Percentiles rank a stretch among this genome's conserved stretches.
Evolutionary conservation across 192 early-diverging fungal genomes (phyloP).

Genomic region (Linnemannia hyalina): DNA sequence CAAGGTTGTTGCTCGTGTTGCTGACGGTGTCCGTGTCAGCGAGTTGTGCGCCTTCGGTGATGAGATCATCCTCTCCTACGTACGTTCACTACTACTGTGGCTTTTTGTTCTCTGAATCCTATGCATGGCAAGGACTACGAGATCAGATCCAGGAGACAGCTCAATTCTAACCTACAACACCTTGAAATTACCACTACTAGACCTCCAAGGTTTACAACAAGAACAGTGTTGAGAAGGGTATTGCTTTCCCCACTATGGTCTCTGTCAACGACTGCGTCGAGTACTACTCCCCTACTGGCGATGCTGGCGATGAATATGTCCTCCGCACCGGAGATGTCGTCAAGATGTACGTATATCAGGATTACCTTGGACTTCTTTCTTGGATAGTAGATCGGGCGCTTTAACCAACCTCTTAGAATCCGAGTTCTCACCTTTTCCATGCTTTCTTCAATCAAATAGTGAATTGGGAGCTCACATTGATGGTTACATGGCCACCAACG

Average conservation of each 20-base stretch:
- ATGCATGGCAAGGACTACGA: not conserved
- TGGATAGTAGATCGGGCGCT: too few relatives aligned
- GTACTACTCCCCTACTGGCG: slow-evolving; percentile 79
- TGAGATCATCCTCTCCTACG: slow-evolving; percentile 70
- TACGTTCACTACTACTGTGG: slow-evolving; percentile 26
- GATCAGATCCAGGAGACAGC: not conserved
- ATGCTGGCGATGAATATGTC: slow-evolving; percentile 66
- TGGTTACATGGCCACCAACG: slow-evolving; percentile 88
- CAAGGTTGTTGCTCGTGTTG: slow-evolving; percentile 63
- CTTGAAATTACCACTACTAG: slow-evolving; percentile 34
- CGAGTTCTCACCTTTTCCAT: not conserved
- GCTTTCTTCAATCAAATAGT: slow-evolving; percentile 36
- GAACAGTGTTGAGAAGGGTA: slow-evolving; percentile 72
- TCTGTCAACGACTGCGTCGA: slow-evolving; percentile 84
- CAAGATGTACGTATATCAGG: slow-evolving; percentile 72
- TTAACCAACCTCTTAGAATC: not conserved
- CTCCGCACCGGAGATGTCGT: slow-evolving; percentile 87
- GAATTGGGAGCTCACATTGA: slow-evolving; percentile 94
- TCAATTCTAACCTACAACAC: not conserved
- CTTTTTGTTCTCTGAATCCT: not conserved
- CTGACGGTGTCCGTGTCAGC: slow-evolving; percentile 71
- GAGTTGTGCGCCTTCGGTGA: slow-evolving; percentile 79
- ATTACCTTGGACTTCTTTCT: not conserved
- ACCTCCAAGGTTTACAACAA: slow-evolving; percentile 72
- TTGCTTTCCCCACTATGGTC: slow-evolving; percentile 89